phyloP scores from a whole-genome alignment of 495 filamentous ascomycete species.

The Talaromyces proteolyticus region DNA sequence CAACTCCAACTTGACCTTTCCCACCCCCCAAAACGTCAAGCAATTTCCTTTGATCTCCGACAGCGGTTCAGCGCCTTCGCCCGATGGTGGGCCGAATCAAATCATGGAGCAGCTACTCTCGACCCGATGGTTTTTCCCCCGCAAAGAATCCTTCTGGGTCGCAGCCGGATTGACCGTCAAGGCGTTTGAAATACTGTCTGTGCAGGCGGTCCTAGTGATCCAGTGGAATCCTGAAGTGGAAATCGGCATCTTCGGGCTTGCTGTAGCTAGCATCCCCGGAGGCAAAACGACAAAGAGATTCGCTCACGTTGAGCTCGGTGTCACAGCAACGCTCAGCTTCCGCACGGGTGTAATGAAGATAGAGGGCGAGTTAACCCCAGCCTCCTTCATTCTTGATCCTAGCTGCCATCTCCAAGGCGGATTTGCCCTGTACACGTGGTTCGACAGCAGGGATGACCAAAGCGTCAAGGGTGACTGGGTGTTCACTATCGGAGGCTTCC shows the following conservation, averaged over 20 bases:
- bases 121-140: conserved; percentile 13
- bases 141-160: conserved; percentile 28
- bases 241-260: conserved; percentile 33
- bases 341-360: conserved; percentile 24
- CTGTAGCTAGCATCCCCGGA: conserved; percentile 33
- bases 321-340: conserved; percentile 28
- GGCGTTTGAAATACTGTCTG: conserved; percentile 34
- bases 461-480: conserved; percentile 39
- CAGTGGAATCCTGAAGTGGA: conserved; percentile 19
- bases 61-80: conserved; percentile 5
- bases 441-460: conserved; percentile 24
- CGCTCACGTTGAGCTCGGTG: conserved; percentile 33
- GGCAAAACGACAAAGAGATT: conserved; percentile 15
- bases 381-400: conserved; percentile 33
- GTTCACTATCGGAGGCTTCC: conserved; percentile 48
- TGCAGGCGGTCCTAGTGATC: conserved; percentile 31
- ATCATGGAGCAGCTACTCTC: conserved; percentile 12
- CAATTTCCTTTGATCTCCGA: conserved; percentile 32
- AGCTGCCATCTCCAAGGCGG: conserved; percentile 41
- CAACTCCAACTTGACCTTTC: conserved; percentile 27
- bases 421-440: conserved; percentile 40
- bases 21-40: conserved; percentile 20
- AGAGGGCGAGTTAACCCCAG: conserved; percentile 35
- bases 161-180: conserved; percentile 33
- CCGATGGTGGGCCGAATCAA: conserved; percentile 8